Evolutionary conservation across 805 yeast genomes (phyloP).

Genomic region (Saccharomycopsis vini): DNA sequence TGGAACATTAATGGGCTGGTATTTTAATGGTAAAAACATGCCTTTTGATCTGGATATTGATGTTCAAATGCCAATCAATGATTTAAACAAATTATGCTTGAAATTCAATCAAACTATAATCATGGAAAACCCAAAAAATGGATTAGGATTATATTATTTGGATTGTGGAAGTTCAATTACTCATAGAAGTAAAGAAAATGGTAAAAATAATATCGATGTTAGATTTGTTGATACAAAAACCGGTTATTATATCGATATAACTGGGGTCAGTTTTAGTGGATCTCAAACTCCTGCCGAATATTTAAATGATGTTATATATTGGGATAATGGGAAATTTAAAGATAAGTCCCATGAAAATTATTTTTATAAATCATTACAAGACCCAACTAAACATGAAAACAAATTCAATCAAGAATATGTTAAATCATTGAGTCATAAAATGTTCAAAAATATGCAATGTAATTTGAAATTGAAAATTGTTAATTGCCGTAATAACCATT

Average conservation of each 20-base stretch:
- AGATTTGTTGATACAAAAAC: conserved; percentile 62
- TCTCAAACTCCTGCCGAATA: conserved; percentile 10
- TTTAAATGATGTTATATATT: conserved; percentile 1
- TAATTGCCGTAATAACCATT: conserved; percentile 56
- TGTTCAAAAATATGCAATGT: conserved; percentile 9
- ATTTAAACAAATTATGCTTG: conserved; percentile 37
- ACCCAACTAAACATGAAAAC: background rate
- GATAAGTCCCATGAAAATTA: background rate
- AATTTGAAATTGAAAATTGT: conserved; percentile 26
- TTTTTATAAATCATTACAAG: background rate
- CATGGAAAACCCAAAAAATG: conserved; percentile 40
- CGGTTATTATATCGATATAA: conserved; percentile 65
- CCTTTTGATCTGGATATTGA: conserved; percentile 66
- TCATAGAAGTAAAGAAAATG: conserved; percentile 47
- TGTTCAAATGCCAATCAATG: conserved; percentile 48
- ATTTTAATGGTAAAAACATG: conserved; percentile 49
- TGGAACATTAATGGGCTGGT: conserved; percentile 55
- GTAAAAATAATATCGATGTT: conserved; percentile 59
- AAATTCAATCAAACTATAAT: conserved; percentile 34
- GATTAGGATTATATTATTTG: conserved; percentile 47
- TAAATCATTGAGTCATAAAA: conserved; percentile 1
- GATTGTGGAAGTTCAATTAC: conserved; percentile 41
- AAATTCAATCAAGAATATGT: background rate
- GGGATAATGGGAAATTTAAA: conserved; percentile 5
- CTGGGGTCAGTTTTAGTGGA: conserved; percentile 40